phyloP scores from a whole-genome alignment of 228 moss, liverwort and hornwort species.

The Sphagnum fallax region DNA sequence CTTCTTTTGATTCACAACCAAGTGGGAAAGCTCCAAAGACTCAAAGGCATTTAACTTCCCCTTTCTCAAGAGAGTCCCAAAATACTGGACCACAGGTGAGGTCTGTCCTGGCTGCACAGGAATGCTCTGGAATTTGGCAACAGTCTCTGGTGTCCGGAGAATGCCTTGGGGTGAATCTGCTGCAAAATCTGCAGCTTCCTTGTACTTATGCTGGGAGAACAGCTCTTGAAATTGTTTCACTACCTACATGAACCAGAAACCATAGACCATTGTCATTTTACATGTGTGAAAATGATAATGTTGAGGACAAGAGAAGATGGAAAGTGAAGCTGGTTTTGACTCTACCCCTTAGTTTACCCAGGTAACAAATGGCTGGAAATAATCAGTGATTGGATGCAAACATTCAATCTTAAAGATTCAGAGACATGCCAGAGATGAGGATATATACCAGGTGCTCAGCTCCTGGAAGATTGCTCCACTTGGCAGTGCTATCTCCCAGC shows the following conservation, averaged over 20 bases:
- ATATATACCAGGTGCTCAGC: conserved; percentile 75
- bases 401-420: no score
- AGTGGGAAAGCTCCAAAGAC: conserved; percentile 37
- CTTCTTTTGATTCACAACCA: conserved; percentile 40
- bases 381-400: no score
- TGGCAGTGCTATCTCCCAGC: conserved; percentile 87
- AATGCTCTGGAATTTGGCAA: conserved; percentile 86
- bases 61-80: conserved; percentile 74
- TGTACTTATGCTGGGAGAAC: conserved; percentile 76
- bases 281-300: no score
- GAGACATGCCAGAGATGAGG: no score
- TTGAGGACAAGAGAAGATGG: no score
- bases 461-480: conserved; percentile 84
- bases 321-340: no score
- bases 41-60: conserved; percentile 62
- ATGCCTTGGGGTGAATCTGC: conserved; percentile 89
- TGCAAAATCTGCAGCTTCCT: conserved; percentile 85
- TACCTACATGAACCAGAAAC: conserved; percentile 28
- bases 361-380: no score
- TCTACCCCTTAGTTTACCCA: no score
- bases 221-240: conserved; percentile 87
- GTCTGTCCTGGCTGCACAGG: conserved; percentile 81
- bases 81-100: conserved; percentile 77
- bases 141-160: conserved; percentile 78
- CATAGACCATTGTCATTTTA: no score